Evolutionary conservation across 371 early-diverging fungal species (phyloP).

Genomic region (Catenaria anguillulae): DNA sequence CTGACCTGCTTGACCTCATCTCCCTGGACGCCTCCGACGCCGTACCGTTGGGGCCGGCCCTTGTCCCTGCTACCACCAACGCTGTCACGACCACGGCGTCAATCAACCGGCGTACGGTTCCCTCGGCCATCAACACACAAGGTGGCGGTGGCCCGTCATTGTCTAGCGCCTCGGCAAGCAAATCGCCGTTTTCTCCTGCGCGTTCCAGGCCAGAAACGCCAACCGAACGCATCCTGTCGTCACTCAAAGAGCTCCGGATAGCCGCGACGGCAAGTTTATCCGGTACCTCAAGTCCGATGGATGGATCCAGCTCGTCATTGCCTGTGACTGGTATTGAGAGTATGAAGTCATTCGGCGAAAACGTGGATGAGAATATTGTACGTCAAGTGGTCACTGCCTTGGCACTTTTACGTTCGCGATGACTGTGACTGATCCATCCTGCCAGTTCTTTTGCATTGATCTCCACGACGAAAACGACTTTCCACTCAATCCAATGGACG

Average conservation of each 20-base stretch:
- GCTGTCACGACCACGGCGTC: too few relatives aligned
- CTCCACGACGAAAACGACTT: constrained; percentile 1
- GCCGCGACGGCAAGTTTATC: too few relatives aligned
- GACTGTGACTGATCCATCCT: too few relatives aligned
- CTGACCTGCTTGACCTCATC: too few relatives aligned
- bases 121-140: too few relatives aligned
- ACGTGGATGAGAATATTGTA: background rate
- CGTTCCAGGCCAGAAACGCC: background rate
- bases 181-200: background rate
- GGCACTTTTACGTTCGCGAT: too few relatives aligned
- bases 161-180: too few relatives aligned
- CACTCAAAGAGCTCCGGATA: background rate
- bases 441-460: constrained; percentile 5
- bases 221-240: background rate
- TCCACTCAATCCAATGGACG: background rate
- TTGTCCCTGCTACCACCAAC: too few relatives aligned
- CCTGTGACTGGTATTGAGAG: background rate
- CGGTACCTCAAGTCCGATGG: too few relatives aligned
- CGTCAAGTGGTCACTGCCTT: background rate
- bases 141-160: background rate
- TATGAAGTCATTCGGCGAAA: background rate
- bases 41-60: too few relatives aligned
- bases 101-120: too few relatives aligned
- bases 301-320: background rate
- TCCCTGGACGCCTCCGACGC: too few relatives aligned